Evolutionary conservation across 1,139 yeast species (phyloP).

Genomic region (Zygoascus sp.): DNA sequence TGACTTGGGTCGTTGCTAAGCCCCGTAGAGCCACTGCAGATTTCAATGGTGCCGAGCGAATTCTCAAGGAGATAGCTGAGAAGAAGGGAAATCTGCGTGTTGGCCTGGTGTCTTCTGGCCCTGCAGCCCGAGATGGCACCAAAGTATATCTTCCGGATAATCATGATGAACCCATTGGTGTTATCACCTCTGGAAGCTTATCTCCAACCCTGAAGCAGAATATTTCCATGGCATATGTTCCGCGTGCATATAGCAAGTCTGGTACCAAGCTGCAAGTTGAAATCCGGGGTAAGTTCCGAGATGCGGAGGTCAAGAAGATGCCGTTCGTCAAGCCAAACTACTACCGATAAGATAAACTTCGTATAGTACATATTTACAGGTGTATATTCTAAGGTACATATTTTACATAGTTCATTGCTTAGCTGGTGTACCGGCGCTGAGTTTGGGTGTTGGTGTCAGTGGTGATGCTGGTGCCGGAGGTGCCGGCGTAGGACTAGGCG

Average conservation of each 20-base stretch:
- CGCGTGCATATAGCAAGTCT: slow-evolving; percentile 65
- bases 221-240: slow-evolving; percentile 86
- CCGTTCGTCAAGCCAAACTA: slow-evolving; percentile 79
- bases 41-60: slow-evolving; percentile 77
- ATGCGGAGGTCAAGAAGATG: slow-evolving; percentile 68
- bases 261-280: slow-evolving; percentile 74
- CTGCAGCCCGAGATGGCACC: slow-evolving; percentile 88
- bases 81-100: slow-evolving; percentile 60
- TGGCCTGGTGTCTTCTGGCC: slow-evolving; percentile 73
- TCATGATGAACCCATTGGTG: slow-evolving; percentile 57
- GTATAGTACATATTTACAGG: background rate
- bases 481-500: background rate
- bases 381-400: background rate
- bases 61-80: slow-evolving; percentile 64
- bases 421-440: no score
- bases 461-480: background rate
- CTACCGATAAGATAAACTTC: slow-evolving; percentile 46
- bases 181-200: slow-evolving; percentile 83
- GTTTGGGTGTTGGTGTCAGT: background rate
- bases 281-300: slow-evolving; percentile 78
- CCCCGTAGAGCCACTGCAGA: slow-evolving; percentile 54
- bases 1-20: slow-evolving; percentile 87
- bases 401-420: no score
- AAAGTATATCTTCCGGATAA: slow-evolving; percentile 54
- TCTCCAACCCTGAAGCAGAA: slow-evolving; percentile 78